Evolutionary conservation across 1,284 basidiomycete genomes (phyloP).

Genomic region (Acaromyces ingoldii): DNA sequence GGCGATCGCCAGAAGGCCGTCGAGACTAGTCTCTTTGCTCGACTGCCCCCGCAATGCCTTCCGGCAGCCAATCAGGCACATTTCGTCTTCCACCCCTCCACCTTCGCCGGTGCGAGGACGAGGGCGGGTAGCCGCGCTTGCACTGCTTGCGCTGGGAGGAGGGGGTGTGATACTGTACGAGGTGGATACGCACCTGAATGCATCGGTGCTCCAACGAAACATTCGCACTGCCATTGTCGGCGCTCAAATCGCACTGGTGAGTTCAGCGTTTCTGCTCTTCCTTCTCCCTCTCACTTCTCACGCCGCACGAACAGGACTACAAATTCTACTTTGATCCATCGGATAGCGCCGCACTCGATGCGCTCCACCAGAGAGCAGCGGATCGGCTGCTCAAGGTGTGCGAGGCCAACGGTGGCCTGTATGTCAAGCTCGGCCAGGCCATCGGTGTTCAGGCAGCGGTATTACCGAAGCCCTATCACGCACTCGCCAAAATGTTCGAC

Average conservation of each 20-base stretch:
- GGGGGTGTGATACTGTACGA: slow-evolving; percentile 2
- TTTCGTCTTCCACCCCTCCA: no score
- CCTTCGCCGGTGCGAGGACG: no score
- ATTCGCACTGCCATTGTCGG: slow-evolving; percentile 30
- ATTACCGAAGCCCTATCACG: slow-evolving; percentile 40
- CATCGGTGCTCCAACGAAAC: slow-evolving; percentile 21
- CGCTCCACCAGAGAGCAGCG: slow-evolving; percentile 38
- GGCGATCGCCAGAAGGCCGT: no score
- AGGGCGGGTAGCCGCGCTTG: no score
- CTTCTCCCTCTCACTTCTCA: not conserved
- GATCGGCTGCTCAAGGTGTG: slow-evolving; percentile 33
- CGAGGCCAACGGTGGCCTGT: slow-evolving; percentile 39
- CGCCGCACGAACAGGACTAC: not conserved
- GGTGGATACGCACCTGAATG: slow-evolving; percentile 6
- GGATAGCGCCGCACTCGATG: slow-evolving; percentile 29
- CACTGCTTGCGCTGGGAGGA: no score
- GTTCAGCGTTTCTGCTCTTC: not conserved
- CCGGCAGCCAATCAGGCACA: no score
- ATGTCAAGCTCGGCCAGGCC: slow-evolving; percentile 42
- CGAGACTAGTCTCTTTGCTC: no score
- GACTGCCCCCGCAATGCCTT: no score
- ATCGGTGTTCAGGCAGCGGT: slow-evolving; percentile 37
- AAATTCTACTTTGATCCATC: slow-evolving; percentile 34
- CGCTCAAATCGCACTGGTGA: slow-evolving; percentile 27
- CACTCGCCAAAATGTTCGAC: slow-evolving; percentile 39